Percentiles rank a stretch among this genome's conserved stretches.
These are phyloP conservation scores for Phytopythium litorale DNA, from an alignment of 352 stramenopile species.

Conservation along the genomic window DNA sequence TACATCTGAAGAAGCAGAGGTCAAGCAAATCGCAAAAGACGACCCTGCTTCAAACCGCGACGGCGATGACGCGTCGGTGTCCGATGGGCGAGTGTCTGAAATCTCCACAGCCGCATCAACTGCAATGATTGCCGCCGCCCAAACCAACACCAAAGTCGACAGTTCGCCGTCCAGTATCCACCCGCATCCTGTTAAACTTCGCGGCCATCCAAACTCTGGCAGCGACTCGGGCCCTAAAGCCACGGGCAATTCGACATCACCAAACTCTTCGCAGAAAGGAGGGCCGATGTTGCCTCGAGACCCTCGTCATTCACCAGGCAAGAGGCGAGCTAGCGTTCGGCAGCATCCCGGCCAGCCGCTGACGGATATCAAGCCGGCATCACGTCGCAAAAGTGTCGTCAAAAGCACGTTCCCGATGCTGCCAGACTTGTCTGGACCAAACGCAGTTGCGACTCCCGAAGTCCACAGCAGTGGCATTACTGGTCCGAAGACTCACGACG, in stretches of 20 bases:
- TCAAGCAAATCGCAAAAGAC: not conserved
- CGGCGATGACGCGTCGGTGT: not conserved
- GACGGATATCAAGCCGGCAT: not conserved
- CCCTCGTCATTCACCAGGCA: not conserved
- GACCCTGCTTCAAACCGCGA: not conserved
- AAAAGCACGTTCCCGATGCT: not conserved
- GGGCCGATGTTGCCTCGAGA: not conserved
- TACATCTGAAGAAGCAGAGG: not conserved
- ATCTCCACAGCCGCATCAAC: not conserved
- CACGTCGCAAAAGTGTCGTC: constrained; percentile 2
- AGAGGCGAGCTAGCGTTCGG: not conserved
- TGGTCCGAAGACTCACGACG: not conserved
- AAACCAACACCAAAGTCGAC: not conserved
- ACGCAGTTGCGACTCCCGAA: not conserved
- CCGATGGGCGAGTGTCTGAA: not conserved
- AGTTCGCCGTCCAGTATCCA: not conserved
- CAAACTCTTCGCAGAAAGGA: not conserved
- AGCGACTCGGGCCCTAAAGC: not conserved
- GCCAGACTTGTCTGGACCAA: not conserved
- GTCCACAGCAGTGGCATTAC: not conserved
- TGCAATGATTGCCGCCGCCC: not conserved
- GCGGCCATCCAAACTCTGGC: not conserved
- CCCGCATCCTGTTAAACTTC: not conserved
- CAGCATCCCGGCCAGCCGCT: not conserved
- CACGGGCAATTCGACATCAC: not conserved